Percentiles rank a stretch among this genome's conserved stretches.
Conservation (phyloP, 2,329 filamentous ascomycete genomes). For the Calonectria pseudoreteaudii region DNA sequence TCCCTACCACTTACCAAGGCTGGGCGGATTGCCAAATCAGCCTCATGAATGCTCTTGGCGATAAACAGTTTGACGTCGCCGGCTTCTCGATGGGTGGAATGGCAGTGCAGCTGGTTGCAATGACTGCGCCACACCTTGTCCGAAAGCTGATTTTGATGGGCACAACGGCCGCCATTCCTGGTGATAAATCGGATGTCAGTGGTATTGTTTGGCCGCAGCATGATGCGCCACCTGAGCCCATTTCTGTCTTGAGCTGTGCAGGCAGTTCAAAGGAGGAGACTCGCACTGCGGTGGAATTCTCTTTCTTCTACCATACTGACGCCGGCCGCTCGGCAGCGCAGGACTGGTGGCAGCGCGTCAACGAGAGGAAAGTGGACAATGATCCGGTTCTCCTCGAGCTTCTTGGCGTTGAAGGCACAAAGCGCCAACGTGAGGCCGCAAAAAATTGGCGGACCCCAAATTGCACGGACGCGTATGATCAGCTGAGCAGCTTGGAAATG, state of each 20-base stretch:
- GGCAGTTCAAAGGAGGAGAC: not conserved
- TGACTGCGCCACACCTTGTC: not conserved
- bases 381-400: not conserved
- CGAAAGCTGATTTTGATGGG: not conserved
- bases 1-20: not conserved
- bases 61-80: not conserved
- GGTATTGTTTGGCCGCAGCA: not conserved
- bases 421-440: not conserved
- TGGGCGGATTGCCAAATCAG: not conserved
- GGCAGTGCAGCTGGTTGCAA: not conserved
- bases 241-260: not conserved
- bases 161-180: not conserved
- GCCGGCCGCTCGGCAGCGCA: not conserved
- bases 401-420: not conserved
- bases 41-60: not conserved
- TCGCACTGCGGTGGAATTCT: not conserved
- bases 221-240: not conserved
- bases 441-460: not conserved
- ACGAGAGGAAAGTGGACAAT: not conserved
- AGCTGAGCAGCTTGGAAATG: not conserved
- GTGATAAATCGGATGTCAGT: not conserved
- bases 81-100: not conserved
- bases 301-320: not conserved
- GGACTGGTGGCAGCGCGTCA: not conserved
- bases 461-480: not conserved